Percentiles rank a stretch among this genome's conserved stretches.
Conservation (phyloP, 2,329 filamentous ascomycete genomes). For the Penicillium digitatum region DNA sequence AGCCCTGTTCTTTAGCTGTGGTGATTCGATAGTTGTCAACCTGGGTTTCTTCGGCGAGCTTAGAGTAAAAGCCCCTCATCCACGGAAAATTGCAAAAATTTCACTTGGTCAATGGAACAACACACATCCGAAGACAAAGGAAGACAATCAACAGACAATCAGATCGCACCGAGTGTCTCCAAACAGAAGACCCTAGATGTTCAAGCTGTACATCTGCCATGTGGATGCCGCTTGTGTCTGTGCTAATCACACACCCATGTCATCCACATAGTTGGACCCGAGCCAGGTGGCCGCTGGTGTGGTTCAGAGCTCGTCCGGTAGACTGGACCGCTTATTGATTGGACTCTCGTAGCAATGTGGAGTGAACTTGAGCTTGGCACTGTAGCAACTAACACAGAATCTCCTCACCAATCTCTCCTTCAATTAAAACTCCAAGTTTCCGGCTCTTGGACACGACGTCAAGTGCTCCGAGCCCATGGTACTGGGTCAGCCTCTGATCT, state of each 20-base stretch:
- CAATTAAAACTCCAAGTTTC: conserved; percentile 39
- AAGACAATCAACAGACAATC: not conserved
- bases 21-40: not conserved
- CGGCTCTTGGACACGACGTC: conserved; percentile 38
- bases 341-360: conserved; percentile 37
- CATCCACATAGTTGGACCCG: not conserved
- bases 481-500: conserved; percentile 37
- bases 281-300: conserved; percentile 33
- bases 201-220: conserved; percentile 18
- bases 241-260: not conserved
- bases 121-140: not conserved
- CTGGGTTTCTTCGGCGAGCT: not conserved
- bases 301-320: conserved; percentile 36
- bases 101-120: not conserved
- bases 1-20: not conserved
- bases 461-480: conserved; percentile 38
- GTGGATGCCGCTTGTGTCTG: conserved; percentile 23
- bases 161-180: not conserved
- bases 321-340: conserved; percentile 46
- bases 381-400: conserved; percentile 43
- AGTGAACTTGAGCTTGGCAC: conserved; percentile 32
- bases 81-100: not conserved
- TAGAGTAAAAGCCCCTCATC: no score
- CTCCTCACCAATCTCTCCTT: conserved; percentile 46
- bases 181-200: not conserved